phyloP scores from a whole-genome alignment of 23 red algal species.

The Chondrus crispus region DNA sequence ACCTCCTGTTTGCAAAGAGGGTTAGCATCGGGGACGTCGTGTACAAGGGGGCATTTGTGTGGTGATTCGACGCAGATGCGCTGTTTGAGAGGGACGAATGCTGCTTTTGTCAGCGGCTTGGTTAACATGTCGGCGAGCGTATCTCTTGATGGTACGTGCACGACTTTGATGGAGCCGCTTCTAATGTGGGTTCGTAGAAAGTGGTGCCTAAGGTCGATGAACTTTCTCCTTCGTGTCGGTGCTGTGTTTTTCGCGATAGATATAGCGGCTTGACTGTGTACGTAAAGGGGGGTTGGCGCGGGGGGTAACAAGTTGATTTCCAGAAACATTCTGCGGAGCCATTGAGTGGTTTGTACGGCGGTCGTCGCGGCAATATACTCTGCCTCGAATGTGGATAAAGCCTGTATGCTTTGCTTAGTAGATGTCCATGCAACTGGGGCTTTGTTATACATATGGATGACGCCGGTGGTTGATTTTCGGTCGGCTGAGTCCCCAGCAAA shows the following conservation, averaged over 20 bases:
- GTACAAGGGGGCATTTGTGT: too few species aligned
- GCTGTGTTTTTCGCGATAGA: not conserved
- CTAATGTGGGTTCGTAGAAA: not conserved
- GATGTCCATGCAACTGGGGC: not conserved
- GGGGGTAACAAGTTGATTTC: not conserved
- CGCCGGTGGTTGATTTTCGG: not conserved
- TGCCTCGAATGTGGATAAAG: not conserved
- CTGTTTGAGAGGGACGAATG: too few species aligned
- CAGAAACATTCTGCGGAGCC: not conserved
- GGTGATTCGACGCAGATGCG: too few species aligned
- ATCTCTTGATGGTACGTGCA: not conserved
- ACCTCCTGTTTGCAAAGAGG: too few species aligned
- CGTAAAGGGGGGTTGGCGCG: not conserved
- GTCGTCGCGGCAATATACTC: not conserved
- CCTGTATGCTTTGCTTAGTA: not conserved
- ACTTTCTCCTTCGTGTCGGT: not conserved
- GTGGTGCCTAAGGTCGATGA: not conserved
- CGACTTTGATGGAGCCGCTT: not conserved
- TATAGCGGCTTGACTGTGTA: not conserved
- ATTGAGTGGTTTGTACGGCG: not conserved
- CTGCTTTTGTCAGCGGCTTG: not conserved
- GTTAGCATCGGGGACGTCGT: too few species aligned
- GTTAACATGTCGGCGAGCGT: conserved; percentile 6
- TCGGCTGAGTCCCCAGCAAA: not conserved
- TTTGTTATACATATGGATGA: not conserved